Evolutionary conservation across 2,329 filamentous ascomycete genomes (phyloP), one percentile per base, ranked within the genome.

Genomic region (Phialophora macrospora): DNA sequence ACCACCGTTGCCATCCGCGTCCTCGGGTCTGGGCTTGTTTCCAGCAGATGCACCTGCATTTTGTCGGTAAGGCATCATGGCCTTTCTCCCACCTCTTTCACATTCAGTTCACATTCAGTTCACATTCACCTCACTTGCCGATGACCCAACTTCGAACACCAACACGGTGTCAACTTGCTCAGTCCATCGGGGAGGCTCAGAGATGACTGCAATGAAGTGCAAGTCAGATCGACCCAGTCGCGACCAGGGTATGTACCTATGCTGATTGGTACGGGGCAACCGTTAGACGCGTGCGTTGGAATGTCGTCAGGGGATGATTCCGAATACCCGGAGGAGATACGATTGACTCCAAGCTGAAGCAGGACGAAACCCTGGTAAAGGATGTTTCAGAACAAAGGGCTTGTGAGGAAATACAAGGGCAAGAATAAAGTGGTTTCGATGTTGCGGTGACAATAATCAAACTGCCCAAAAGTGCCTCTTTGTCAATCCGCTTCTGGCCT

Each of bases 1-100:
- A 68, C 70, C 65, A 72, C 70, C 69, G 52, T 51, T 60, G 62
- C 52, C 58, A 60, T 71, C 70, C 58, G 57, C 63, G 30, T 72
- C 70, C 56, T 70, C 62, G 68, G 56, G 61, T 63, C 60, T 65
- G 55, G 58, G 41, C 22, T 54, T 60, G 20, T 24, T 52, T 17
- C 34, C 49, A 20, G 48, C 58, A 60, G 58, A 60, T 54, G 30
- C 58, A 55, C 61, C 24, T 63, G 65, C 56, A 67, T 67, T 64
- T 59, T 66, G 66, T 64, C 66, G 63, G 64, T 66, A 70, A 67
- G 68, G 66, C 68, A 70, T 70, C 58, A 54, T 55, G 61, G 46
- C 48, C 24, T 58, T 58, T 52, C 38, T 60, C 66, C 64, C 56
- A 38, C 57, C 62, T 67, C 67, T 65, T 65, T 51, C 56, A 66